Percentiles rank a stretch among this genome's conserved stretches.
Conservation (phyloP, 768 basidiomycete genomes). For the Suillus bovinus region DNA sequence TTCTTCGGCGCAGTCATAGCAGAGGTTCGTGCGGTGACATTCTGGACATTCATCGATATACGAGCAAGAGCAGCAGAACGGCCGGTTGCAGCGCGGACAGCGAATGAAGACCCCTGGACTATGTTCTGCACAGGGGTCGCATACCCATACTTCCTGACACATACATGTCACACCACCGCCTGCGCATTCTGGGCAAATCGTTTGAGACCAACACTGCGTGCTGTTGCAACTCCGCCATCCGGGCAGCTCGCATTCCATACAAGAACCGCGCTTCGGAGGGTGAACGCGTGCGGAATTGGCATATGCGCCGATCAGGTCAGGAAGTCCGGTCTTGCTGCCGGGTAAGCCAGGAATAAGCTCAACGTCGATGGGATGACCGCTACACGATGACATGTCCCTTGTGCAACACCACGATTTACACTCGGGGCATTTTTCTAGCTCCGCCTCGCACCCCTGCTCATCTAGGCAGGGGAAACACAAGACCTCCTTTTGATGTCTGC, state of each 20-base stretch:
- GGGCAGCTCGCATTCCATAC: not conserved
- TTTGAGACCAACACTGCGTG: not conserved
- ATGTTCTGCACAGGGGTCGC: not conserved
- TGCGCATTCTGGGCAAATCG: not conserved
- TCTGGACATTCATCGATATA: not conserved
- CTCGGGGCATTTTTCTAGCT: not conserved
- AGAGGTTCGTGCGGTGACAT: not conserved
- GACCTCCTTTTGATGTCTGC: not conserved
- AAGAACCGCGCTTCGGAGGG: not conserved
- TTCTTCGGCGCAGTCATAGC: not conserved
- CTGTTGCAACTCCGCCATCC: not conserved
- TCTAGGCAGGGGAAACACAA: not conserved
- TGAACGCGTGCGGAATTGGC: not conserved
- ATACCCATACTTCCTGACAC: slow-evolving; percentile 4
- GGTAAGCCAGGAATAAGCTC: not conserved
- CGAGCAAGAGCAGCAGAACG: not conserved
- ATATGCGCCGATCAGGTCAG: not conserved
- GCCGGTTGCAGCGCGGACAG: not conserved
- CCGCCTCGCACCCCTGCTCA: not conserved
- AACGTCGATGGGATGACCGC: not conserved
- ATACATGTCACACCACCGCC: not conserved
- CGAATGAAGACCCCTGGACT: not conserved
- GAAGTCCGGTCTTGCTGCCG: not conserved
- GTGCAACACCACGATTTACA: not conserved
- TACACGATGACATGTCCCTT: not conserved